These are phyloP conservation scores for Brassica hybrid DNA, from an alignment of 441 rosid species.

Conservation along the genomic window DNA sequence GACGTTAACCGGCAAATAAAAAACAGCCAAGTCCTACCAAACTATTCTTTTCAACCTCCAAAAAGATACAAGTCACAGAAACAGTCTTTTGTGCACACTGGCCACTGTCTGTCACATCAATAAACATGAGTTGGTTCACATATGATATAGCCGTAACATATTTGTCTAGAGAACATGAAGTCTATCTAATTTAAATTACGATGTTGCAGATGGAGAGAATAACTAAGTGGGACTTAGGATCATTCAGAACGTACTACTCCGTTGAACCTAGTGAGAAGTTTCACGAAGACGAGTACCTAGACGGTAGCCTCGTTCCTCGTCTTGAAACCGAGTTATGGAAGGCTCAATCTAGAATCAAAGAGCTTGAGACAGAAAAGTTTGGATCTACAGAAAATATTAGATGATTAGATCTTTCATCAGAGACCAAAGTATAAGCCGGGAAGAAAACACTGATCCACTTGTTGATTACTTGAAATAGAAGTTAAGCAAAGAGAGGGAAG, in stretches of 20 bases:
- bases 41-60: no score
- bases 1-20: background rate
- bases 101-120: background rate
- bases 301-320: slow-evolving; percentile 42
- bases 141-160: background rate
- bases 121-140: background rate
- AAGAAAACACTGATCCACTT: slow-evolving; percentile 35
- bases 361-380: slow-evolving; percentile 52
- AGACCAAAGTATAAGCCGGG: slow-evolving; percentile 44
- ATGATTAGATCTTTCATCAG: slow-evolving; percentile 44
- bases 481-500: slow-evolving; percentile 53
- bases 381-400: slow-evolving; percentile 41
- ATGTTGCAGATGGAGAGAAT: slow-evolving; percentile 48
- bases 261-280: slow-evolving; percentile 41
- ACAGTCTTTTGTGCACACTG: no score
- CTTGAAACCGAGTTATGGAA: slow-evolving; percentile 51
- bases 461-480: slow-evolving; percentile 47
- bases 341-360: slow-evolving; percentile 47
- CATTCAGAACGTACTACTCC: slow-evolving; percentile 41
- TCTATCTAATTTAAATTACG: slow-evolving; percentile 29
- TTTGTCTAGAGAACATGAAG: slow-evolving; percentile 4
- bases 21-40: background rate
- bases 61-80: no score
- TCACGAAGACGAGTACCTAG: slow-evolving; percentile 45
- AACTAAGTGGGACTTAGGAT: slow-evolving; percentile 55